A percentile compares a stretch with the other conserved stretches of the same genome.
phyloP scores from a whole-genome alignment of 2,329 filamentous ascomycete species.

The Aspergillus fumigatiaffinis region DNA sequence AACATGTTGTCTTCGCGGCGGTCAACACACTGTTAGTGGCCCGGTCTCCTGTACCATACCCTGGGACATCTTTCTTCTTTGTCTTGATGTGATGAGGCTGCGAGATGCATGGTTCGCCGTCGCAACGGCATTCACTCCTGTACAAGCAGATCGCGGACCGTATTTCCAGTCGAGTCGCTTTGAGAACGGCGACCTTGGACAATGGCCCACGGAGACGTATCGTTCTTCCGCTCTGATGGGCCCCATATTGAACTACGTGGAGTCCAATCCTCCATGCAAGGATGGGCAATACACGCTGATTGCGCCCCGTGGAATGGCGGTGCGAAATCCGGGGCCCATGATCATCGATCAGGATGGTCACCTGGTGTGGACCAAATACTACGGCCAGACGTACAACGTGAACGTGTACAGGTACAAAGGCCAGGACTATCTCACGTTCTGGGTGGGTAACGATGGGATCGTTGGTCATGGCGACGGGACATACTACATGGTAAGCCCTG shows the following conservation, averaged over 20 bases:
- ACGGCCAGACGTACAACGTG: conserved; percentile 43
- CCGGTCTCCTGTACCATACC: too few relatives aligned
- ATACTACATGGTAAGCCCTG: conserved; percentile 42
- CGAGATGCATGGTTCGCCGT: background rate
- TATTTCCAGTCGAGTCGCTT: conserved; percentile 14
- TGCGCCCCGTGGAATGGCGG: conserved; percentile 33
- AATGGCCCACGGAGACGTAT: conserved; percentile 25
- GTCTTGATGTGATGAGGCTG: background rate
- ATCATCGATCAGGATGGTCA: conserved; percentile 44
- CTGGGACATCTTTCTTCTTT: too few relatives aligned
- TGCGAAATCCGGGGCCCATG: conserved; percentile 38
- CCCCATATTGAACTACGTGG: conserved; percentile 23
- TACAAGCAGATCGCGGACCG: conserved; percentile 11
- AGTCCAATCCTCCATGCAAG: conserved; percentile 31
- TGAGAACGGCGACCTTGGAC: conserved; percentile 18
- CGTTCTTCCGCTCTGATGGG: conserved; percentile 20
- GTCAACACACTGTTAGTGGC: background rate
- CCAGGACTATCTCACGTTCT: conserved; percentile 47
- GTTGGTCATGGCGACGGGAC: conserved; percentile 46
- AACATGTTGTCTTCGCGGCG: background rate
- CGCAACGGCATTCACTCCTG: background rate
- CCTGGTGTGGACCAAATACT: conserved; percentile 44
- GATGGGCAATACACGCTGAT: conserved; percentile 39
- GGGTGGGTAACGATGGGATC: conserved; percentile 45
- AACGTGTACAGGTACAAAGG: conserved; percentile 45